Evolutionary conservation across 2,329 filamentous ascomycete species (phyloP).

Genomic region (Madurella fahalii): DNA sequence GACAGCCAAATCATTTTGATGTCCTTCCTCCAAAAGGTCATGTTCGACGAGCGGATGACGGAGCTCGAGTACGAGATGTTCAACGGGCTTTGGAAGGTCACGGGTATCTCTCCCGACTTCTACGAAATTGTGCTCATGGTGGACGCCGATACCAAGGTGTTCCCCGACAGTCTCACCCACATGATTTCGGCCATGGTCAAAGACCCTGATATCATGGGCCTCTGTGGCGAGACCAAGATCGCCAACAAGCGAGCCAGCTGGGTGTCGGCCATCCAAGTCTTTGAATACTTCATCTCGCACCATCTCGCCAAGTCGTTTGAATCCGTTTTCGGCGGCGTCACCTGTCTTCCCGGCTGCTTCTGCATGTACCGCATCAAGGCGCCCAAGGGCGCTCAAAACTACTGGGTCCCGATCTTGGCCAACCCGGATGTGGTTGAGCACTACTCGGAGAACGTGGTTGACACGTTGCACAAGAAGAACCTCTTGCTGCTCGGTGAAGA

Average conservation of each 20-base stretch:
- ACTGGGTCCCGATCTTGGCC: constrained; percentile 97
- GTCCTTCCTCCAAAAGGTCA: constrained; percentile 99
- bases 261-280: constrained; percentile 98
- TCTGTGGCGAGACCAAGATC: constrained; percentile 99
- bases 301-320: constrained; percentile 97
- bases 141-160: constrained; percentile 97
- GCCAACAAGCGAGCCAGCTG: constrained; percentile 94
- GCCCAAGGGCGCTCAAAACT: constrained; percentile 96
- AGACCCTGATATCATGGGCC: constrained; percentile 97
- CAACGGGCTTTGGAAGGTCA: constrained; percentile 98
- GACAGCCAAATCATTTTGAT: constrained; percentile 99
- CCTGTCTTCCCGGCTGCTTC: constrained; percentile 97
- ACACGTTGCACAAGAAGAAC: constrained; percentile 98
- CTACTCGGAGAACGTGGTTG: constrained; percentile 98
- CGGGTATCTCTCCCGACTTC: constrained; percentile 95
- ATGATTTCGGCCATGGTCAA: constrained; percentile 99
- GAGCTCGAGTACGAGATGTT: constrained; percentile 99
- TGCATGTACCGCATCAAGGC: constrained; percentile 99
- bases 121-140: constrained; percentile 99
- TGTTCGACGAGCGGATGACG: constrained; percentile 99
- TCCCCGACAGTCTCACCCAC: constrained; percentile 95
- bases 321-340: constrained; percentile 97
- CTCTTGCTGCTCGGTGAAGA: constrained; percentile 87
- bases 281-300: constrained; percentile 99
- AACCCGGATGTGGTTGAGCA: constrained; percentile 99